Evolutionary conservation across 352 stramenopile genomes (phyloP).

Genomic region (Globisporangium iwayamae): DNA sequence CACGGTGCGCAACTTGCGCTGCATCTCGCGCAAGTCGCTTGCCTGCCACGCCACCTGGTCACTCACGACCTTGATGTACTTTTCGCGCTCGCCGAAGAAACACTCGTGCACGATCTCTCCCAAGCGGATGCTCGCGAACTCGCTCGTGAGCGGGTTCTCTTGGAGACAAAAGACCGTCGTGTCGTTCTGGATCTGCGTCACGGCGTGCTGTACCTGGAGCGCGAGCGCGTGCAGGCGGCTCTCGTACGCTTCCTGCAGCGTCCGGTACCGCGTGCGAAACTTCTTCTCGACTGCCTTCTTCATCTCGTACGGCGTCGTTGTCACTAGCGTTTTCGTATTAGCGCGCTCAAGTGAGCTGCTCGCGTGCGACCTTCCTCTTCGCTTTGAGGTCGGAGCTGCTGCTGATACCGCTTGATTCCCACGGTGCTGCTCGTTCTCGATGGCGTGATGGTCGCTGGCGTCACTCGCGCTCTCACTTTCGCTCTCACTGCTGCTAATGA

Average conservation of each 20-base stretch:
- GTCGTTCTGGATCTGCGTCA: slow-evolving; percentile 56
- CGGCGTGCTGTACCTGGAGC: slow-evolving; percentile 41
- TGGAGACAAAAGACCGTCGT: slow-evolving; percentile 58
- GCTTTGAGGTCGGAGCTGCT: slow-evolving; percentile 1
- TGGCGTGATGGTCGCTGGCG: background rate
- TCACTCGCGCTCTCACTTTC: slow-evolving; percentile 14
- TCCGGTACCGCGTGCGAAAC: slow-evolving; percentile 62
- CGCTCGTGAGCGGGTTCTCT: slow-evolving; percentile 57
- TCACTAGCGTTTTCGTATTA: background rate
- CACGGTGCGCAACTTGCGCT: slow-evolving; percentile 39
- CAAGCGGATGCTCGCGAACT: slow-evolving; percentile 56
- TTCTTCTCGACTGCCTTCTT: slow-evolving; percentile 66
- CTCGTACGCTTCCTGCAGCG: slow-evolving; percentile 73
- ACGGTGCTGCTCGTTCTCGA: slow-evolving; percentile 12
- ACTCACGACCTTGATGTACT: slow-evolving; percentile 68
- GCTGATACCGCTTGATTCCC: slow-evolving; percentile 3
- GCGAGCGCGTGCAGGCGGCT: slow-evolving; percentile 58
- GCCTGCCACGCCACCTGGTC: slow-evolving; percentile 73
- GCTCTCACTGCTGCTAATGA: slow-evolving; percentile 7
- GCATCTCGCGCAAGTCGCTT: slow-evolving; percentile 48
- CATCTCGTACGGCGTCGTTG: slow-evolving; percentile 24
- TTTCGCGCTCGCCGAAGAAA: slow-evolving; percentile 63
- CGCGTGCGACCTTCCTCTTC: background rate
- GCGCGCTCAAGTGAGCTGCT: slow-evolving; percentile 9
- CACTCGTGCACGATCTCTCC: slow-evolving; percentile 66